Percentiles rank a stretch among this genome's conserved stretches.
Evolutionary conservation across 495 filamentous ascomycete genomes (phyloP).

Genomic region (Daldinia vernicosa): DNA sequence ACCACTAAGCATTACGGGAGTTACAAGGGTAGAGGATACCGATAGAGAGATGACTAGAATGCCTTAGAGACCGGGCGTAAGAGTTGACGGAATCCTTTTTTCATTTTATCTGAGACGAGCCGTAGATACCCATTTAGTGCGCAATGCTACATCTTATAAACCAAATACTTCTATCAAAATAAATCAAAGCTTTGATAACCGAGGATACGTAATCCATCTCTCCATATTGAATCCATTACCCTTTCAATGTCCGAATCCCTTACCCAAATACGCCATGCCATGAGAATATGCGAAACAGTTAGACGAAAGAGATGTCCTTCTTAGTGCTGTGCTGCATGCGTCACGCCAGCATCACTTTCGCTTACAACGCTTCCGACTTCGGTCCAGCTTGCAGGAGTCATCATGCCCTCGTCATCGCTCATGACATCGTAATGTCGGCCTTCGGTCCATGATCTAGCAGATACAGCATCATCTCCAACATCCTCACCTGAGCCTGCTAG

Average conservation of each 20-base stretch:
- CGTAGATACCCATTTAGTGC: slow-evolving; percentile 30
- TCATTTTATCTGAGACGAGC: slow-evolving; percentile 19
- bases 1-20: background rate
- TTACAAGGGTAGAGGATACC: background rate
- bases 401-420: slow-evolving; percentile 71
- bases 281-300: slow-evolving; percentile 29
- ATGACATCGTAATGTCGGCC: slow-evolving; percentile 63
- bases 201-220: slow-evolving; percentile 18
- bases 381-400: slow-evolving; percentile 78
- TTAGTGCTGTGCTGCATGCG: slow-evolving; percentile 42
- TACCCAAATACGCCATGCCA: slow-evolving; percentile 34
- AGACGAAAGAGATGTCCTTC: slow-evolving; percentile 10
- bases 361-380: slow-evolving; percentile 80
- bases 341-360: slow-evolving; percentile 55
- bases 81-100: background rate
- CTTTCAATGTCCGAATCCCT: slow-evolving; percentile 22
- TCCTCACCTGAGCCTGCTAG: slow-evolving; percentile 56
- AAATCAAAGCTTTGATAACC: slow-evolving; percentile 19
- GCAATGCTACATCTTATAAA: slow-evolving; percentile 18
- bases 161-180: slow-evolving; percentile 6
- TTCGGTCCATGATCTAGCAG: slow-evolving; percentile 31
- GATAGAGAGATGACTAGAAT: background rate
- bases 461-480: slow-evolving; percentile 49
- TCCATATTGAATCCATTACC: slow-evolving; percentile 28
- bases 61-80: background rate